phyloP scores from a whole-genome alignment of 208 protist species.

The Trypanosoma brucei region DNA sequence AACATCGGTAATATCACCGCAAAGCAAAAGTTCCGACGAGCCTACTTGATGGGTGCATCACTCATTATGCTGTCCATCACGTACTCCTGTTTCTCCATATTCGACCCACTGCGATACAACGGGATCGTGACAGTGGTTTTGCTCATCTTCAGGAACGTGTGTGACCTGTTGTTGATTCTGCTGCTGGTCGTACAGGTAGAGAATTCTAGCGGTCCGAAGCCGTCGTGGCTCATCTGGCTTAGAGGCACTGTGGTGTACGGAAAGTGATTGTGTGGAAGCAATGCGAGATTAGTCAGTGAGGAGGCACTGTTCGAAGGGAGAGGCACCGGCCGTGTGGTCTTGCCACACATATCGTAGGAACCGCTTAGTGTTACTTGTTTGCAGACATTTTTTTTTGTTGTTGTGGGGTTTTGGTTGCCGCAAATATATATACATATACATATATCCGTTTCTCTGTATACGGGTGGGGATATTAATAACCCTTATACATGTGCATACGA shows the following conservation, averaged over 20 bases:
- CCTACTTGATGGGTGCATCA: conserved; percentile 3
- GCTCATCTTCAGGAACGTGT: conserved; percentile 11
- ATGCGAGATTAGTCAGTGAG: background rate
- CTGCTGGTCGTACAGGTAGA: conserved; percentile 10
- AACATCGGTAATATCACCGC: conserved; percentile 17
- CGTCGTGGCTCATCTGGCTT: conserved; percentile 7
- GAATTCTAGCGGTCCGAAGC: conserved; percentile 7
- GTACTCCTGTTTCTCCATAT: conserved; percentile 12
- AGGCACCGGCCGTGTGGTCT: too few relatives aligned
- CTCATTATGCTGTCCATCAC: conserved; percentile 2
- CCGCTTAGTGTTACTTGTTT: too few relatives aligned
- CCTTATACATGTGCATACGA: too few relatives aligned
- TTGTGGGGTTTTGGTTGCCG: too few relatives aligned
- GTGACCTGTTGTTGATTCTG: conserved; percentile 6
- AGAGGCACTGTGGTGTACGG: background rate
- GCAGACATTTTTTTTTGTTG: too few relatives aligned
- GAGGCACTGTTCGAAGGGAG: too few relatives aligned
- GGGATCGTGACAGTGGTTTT: conserved; percentile 6
- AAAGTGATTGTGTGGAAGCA: background rate
- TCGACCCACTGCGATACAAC: conserved; percentile 24
- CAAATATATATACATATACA: too few relatives aligned
- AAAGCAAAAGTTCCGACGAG: conserved; percentile 15
- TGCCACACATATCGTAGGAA: too few relatives aligned
- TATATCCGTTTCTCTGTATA: too few relatives aligned
- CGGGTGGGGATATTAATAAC: too few relatives aligned